A percentile compares a stretch with the other conserved stretches of the same genome.
phyloP scores from a whole-genome alignment of 306 rosid genomes.

The Lathyrus oleraceus region DNA sequence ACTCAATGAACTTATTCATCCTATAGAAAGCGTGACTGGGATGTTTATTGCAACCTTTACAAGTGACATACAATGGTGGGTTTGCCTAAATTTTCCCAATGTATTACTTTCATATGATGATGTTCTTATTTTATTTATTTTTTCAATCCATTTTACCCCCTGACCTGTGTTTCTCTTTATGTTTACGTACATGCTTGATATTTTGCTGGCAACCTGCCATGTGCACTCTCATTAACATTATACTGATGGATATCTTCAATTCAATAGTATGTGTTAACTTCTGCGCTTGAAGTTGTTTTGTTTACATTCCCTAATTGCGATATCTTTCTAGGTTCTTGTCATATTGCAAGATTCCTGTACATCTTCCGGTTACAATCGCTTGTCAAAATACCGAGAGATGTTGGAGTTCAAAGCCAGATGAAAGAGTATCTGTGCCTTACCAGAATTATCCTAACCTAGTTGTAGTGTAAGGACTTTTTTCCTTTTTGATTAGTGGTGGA shows the following conservation, averaged over 20 bases:
- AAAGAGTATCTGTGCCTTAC: slow-evolving; percentile 58
- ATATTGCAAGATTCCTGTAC: slow-evolving; percentile 64
- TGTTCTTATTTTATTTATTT: not conserved
- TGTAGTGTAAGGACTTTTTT: slow-evolving; percentile 53
- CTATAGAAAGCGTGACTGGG: slow-evolving; percentile 60
- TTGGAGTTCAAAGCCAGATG: slow-evolving; percentile 65
- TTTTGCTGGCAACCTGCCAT: not conserved
- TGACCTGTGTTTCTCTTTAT: not conserved
- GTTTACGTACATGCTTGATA: slow-evolving; percentile 3
- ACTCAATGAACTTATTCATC: slow-evolving; percentile 68
- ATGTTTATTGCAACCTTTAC: slow-evolving; percentile 81
- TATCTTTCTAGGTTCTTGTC: slow-evolving; percentile 64
- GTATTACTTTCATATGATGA: slow-evolving; percentile 29
- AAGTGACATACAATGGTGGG: slow-evolving; percentile 74
- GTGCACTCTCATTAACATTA: not conserved
- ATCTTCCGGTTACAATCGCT: slow-evolving; percentile 69
- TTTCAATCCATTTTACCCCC: not conserved
- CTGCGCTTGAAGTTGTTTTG: slow-evolving; percentile 15
- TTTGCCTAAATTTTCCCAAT: slow-evolving; percentile 23
- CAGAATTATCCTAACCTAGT: slow-evolving; percentile 66
- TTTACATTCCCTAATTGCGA: slow-evolving; percentile 25
- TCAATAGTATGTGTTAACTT: not conserved
- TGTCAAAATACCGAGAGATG: slow-evolving; percentile 75
- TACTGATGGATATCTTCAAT: slow-evolving; percentile 3
- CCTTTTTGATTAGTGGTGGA: slow-evolving; percentile 22